These are phyloP conservation scores for Metarhizium rileyi DNA, from an alignment of 2,329 filamentous ascomycete species.

Conservation along the genomic window DNA sequence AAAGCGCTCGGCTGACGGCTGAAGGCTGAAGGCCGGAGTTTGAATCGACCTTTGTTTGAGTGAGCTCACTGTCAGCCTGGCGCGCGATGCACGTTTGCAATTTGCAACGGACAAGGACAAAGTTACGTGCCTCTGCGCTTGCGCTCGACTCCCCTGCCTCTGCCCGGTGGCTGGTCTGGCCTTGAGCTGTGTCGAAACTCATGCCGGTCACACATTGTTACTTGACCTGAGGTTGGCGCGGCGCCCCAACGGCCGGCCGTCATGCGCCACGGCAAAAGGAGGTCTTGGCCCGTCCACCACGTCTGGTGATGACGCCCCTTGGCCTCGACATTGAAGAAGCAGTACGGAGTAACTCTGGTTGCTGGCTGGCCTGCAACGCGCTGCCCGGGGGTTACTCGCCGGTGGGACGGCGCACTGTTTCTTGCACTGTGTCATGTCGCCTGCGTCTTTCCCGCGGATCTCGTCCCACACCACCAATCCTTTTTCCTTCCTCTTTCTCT, in stretches of 20 bases:
- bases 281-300: no score
- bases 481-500: constrained; percentile 13
- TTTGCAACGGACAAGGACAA: no score
- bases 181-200: no score
- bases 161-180: neutral
- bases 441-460: constrained; percentile 5
- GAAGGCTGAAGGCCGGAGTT: neutral
- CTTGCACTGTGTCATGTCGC: constrained; percentile 7
- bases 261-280: neutral
- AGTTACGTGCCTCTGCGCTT: no score
- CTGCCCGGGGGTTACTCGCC: constrained; percentile 3
- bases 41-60: no score
- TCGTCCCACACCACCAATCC: constrained; percentile 10
- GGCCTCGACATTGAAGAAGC: no score
- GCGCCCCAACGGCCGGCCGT: constrained; percentile 1
- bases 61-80: no score
- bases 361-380: constrained; percentile 5
- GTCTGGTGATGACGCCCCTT: no score
- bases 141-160: neutral
- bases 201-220: no score
- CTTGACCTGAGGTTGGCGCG: neutral
- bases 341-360: no score
- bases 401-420: constrained; percentile 4
- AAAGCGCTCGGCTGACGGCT: neutral
- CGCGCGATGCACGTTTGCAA: no score